Conservation (phyloP, 1,284 basidiomycete species). For the Bjerkandera adusta region DNA sequence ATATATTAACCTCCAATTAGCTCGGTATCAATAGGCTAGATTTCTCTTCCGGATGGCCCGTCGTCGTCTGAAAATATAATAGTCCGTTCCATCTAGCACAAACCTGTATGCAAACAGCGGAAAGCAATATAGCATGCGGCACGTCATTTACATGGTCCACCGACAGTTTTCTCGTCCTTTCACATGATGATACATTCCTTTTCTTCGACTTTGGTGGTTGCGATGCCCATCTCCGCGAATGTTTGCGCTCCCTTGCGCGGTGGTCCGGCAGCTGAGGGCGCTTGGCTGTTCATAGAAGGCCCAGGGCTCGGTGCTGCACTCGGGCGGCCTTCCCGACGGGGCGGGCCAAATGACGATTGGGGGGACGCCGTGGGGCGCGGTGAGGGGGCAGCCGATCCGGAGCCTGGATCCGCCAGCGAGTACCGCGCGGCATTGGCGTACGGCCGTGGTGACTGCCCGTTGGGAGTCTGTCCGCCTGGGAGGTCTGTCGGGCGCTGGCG, state of each 20-base stretch:
- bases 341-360: constrained; percentile 10
- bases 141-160: too few species aligned
- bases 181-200: constrained; percentile 85
- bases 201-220: constrained; percentile 69
- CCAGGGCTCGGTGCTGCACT: background rate
- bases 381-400: constrained; percentile 16
- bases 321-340: constrained; percentile 7
- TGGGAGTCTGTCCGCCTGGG: background rate
- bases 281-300: constrained; percentile 9
- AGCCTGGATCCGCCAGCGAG: constrained; percentile 27
- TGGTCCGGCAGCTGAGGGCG: too few species aligned
- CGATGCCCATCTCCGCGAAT: constrained; percentile 92
- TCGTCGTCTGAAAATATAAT: constrained; percentile 18
- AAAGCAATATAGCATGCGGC: background rate
- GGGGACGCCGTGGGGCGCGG: constrained; percentile 10
- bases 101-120: background rate
- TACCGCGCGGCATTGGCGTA: constrained; percentile 29
- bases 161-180: too few species aligned
- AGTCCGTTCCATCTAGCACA: background rate
- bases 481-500: background rate
- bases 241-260: constrained; percentile 59
- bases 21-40: constrained; percentile 47
- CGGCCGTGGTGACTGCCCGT: constrained; percentile 15
- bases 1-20: constrained; percentile 22
- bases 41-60: constrained; percentile 36